Conservation (phyloP, 331 rosid genomes). For the Acacia concinna region DNA sequence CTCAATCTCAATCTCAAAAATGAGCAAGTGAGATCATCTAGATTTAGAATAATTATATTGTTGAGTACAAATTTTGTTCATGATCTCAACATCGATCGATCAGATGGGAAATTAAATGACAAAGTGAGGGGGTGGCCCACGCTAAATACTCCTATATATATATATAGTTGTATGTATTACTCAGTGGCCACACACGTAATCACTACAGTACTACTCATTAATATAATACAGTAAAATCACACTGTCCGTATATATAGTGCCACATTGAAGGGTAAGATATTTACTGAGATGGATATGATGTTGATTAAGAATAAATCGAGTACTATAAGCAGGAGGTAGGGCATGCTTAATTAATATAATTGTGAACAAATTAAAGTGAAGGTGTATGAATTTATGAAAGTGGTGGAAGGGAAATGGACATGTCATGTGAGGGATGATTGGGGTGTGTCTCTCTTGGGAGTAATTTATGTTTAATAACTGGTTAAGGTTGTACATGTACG, state of each 20-base stretch:
- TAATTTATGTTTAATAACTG: no score
- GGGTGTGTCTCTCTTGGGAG: not conserved
- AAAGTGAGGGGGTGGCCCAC: no score
- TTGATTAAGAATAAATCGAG: not conserved
- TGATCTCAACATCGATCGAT: no score
- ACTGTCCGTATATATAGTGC: no score
- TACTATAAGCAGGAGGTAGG: no score
- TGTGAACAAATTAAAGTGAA: not conserved
- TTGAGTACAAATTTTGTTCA: not conserved
- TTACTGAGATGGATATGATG: not conserved
- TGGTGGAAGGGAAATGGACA: not conserved
- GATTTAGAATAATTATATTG: constrained; percentile 7
- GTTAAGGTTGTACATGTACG: no score
- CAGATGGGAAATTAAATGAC: no score
- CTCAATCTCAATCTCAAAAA: not conserved
- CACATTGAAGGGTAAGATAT: not conserved
- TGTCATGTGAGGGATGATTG: not conserved
- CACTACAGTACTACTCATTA: not conserved
- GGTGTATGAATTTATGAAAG: not conserved
- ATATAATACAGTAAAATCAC: no score
- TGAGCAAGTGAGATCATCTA: not conserved
- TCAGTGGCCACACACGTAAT: no score
- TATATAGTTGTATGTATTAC: no score
- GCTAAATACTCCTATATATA: no score
- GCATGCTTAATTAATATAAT: no score